phyloP scores from a whole-genome alignment of 2,329 filamentous ascomycete species.

The Paracoccidioides brasiliensis region DNA sequence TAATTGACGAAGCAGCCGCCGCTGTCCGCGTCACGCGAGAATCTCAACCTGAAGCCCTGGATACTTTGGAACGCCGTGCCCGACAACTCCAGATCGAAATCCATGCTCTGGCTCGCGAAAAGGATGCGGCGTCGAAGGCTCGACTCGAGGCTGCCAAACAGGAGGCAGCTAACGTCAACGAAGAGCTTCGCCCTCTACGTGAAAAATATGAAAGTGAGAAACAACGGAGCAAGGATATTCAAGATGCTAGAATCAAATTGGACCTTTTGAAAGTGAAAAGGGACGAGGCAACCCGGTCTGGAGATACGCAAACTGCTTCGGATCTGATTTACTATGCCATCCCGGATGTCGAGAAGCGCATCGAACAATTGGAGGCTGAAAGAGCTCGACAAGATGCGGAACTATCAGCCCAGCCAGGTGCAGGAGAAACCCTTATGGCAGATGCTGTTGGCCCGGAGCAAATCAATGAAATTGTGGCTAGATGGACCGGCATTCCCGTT shows the following conservation, averaged over 20 bases:
- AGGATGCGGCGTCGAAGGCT: constrained; percentile 79
- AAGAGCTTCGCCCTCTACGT: constrained; percentile 79
- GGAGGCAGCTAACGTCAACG: constrained; percentile 86
- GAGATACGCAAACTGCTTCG: constrained; percentile 75
- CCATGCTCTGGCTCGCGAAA: constrained; percentile 82
- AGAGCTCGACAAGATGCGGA: constrained; percentile 67
- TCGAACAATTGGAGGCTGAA: constrained; percentile 67
- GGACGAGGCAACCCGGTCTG: constrained; percentile 79
- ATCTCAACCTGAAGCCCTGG: constrained; percentile 89
- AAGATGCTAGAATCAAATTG: constrained; percentile 88
- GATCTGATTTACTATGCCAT: constrained; percentile 97
- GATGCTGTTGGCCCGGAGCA: constrained; percentile 93
- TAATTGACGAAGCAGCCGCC: constrained; percentile 91
- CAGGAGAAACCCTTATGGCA: constrained; percentile 62
- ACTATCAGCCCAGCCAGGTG: constrained; percentile 43
- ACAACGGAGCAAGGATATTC: constrained; percentile 77
- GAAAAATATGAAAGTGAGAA: constrained; percentile 96
- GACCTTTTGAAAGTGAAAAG: constrained; percentile 83
- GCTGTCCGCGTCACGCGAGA: constrained; percentile 93
- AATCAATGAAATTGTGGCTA: constrained; percentile 95
- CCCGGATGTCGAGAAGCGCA: constrained; percentile 72
- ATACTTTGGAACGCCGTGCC: constrained; percentile 80
- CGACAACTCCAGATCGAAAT: constrained; percentile 96
- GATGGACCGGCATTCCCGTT: constrained; percentile 97
- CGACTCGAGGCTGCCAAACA: constrained; percentile 73